These are phyloP conservation scores for Mimosa bimucronata DNA, from an alignment of 306 rosid species.

Conservation along the genomic window DNA sequence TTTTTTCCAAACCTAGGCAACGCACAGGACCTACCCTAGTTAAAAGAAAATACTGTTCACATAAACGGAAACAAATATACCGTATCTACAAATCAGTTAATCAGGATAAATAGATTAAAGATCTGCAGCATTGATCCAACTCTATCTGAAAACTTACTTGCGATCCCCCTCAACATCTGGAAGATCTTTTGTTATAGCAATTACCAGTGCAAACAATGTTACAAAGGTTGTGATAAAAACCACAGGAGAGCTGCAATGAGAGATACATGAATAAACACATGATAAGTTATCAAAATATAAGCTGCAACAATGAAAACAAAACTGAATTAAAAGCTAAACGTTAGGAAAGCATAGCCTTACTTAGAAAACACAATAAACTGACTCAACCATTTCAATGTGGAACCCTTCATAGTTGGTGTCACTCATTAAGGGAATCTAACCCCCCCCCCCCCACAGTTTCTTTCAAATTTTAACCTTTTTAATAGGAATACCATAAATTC, in stretches of 20 bases:
- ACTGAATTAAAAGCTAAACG: conserved; percentile 20
- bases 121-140: conserved; percentile 22
- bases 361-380: conserved; percentile 8
- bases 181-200: conserved; percentile 98
- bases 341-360: conserved; percentile 25
- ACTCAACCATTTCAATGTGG: conserved; percentile 21
- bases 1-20: neutral
- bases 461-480: conserved; percentile 19
- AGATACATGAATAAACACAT: conserved; percentile 35
- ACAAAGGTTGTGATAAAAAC: conserved; percentile 89
- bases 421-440: conserved; percentile 18
- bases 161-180: conserved; percentile 98
- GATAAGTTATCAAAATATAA: conserved; percentile 19
- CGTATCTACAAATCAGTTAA: conserved; percentile 30
- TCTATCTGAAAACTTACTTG: conserved; percentile 58
- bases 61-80: neutral
- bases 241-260: conserved; percentile 84
- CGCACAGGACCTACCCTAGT: neutral
- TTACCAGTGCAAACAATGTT: conserved; percentile 90
- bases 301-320: neutral
- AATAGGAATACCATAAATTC: conserved; percentile 9
- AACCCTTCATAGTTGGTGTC: neutral
- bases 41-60: neutral
- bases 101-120: conserved; percentile 32
- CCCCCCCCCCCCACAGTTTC: conserved; percentile 11